These are phyloP conservation scores for Monilinia vaccinii-corymbosi DNA, from an alignment of 2,329 filamentous ascomycete species.

Conservation along the genomic window DNA sequence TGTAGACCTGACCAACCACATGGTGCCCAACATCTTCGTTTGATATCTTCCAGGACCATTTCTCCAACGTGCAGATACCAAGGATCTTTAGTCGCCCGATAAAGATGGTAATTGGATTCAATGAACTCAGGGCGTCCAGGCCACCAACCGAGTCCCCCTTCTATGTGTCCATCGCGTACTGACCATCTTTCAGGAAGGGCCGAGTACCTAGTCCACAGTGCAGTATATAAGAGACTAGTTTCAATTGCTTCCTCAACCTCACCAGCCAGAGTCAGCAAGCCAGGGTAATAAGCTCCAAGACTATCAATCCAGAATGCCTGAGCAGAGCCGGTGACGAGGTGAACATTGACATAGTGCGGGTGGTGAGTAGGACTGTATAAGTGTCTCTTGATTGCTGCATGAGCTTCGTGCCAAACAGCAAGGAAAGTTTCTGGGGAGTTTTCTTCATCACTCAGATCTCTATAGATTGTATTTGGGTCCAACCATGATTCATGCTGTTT, in stretches of 20 bases:
- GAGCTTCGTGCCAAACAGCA: slow-evolving; percentile 73
- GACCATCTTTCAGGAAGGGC: slow-evolving; percentile 94
- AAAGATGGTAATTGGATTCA: slow-evolving; percentile 94
- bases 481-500: slow-evolving; percentile 36
- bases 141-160: slow-evolving; percentile 88
- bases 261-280: slow-evolving; percentile 74
- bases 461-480: slow-evolving; percentile 54
- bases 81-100: slow-evolving; percentile 82
- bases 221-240: slow-evolving; percentile 82
- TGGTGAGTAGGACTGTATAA: slow-evolving; percentile 79
- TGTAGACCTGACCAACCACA: slow-evolving; percentile 92
- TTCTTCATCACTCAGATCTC: slow-evolving; percentile 51
- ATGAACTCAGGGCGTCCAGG: slow-evolving; percentile 92
- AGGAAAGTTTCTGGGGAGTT: slow-evolving; percentile 73
- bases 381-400: slow-evolving; percentile 80
- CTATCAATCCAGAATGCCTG: slow-evolving; percentile 95
- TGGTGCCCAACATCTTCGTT: slow-evolving; percentile 75
- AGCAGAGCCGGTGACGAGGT: slow-evolving; percentile 78
- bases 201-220: slow-evolving; percentile 90
- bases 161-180: slow-evolving; percentile 70
- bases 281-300: slow-evolving; percentile 89
- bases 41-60: slow-evolving; percentile 87
- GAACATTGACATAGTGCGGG: slow-evolving; percentile 87
- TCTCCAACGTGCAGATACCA: slow-evolving; percentile 96
- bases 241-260: slow-evolving; percentile 86